Conservation (phyloP, 2,329 filamentous ascomycete genomes). For the Aspergillus sp. region DNA sequence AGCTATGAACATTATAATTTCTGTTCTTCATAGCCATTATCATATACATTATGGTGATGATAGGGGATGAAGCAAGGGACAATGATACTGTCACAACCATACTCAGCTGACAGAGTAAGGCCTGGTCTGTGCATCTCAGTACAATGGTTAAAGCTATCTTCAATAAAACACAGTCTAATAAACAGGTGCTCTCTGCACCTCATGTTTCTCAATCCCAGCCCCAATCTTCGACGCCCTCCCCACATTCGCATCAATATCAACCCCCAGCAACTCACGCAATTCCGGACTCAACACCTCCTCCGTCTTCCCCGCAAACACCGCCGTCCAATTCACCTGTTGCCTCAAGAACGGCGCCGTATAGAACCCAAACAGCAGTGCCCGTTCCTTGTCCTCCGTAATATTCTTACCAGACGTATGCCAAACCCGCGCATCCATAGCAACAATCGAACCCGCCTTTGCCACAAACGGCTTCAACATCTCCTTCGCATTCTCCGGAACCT, state of each 20-base stretch:
- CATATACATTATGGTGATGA: too few species aligned
- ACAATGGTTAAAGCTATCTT: too few species aligned
- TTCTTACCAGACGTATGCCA: background rate
- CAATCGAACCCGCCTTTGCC: background rate
- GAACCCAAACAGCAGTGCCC: background rate
- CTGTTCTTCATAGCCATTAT: too few species aligned
- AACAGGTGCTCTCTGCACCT: too few species aligned
- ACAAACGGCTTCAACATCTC: background rate
- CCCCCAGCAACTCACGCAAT: background rate
- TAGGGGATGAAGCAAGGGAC: too few species aligned
- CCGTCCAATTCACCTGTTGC: background rate
- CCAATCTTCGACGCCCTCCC: background rate
- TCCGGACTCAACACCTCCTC: background rate
- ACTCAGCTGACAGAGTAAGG: too few species aligned
- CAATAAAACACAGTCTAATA: too few species aligned
- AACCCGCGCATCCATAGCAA: background rate
- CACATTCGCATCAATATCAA: background rate
- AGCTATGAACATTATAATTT: too few species aligned
- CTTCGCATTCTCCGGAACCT: background rate
- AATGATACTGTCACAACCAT: too few species aligned
- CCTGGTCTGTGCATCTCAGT: too few species aligned
- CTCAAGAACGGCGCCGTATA: background rate
- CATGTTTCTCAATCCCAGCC: too few species aligned
- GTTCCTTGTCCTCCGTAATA: background rate
- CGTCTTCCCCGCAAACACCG: background rate